Conservation (phyloP, 2,329 filamentous ascomycete genomes). For the Colletotrichum musicola region DNA sequence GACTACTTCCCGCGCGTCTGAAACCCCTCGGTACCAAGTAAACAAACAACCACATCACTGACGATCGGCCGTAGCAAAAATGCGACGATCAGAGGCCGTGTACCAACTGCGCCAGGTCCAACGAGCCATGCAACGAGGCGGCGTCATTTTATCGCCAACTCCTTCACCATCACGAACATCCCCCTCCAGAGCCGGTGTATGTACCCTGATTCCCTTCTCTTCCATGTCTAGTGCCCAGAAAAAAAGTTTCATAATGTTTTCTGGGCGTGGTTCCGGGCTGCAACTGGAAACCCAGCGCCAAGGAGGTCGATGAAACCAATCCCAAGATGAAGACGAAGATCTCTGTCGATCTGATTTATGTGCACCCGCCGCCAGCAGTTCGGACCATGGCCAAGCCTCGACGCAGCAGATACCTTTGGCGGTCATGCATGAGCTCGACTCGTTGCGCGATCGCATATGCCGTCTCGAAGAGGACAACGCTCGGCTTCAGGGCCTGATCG, state of each 20-base stretch:
- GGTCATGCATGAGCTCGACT: conserved; percentile 10
- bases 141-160: neutral
- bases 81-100: conserved; percentile 43
- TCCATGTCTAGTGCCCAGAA: neutral
- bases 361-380: conserved; percentile 34
- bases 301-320: neutral
- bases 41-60: neutral
- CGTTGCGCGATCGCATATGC: conserved; percentile 5
- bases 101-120: conserved; percentile 43
- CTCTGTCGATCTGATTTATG: neutral
- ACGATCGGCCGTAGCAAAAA: conserved; percentile 34
- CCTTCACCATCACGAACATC: too few species aligned
- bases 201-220: neutral
- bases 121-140: conserved; percentile 39
- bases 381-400: conserved; percentile 33
- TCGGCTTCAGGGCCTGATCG: conserved; percentile 16
- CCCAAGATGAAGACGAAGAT: neutral
- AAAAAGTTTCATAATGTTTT: conserved; percentile 14
- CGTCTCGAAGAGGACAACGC: conserved; percentile 15
- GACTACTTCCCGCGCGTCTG: neutral
- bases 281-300: neutral
- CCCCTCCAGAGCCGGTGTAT: neutral
- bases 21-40: conserved; percentile 1
- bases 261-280: too few species aligned
- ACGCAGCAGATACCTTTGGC: conserved; percentile 8